Base-by-base conservation (phyloP, 768 basidiomycete species). In the Galerina sulciceps region DNA sequence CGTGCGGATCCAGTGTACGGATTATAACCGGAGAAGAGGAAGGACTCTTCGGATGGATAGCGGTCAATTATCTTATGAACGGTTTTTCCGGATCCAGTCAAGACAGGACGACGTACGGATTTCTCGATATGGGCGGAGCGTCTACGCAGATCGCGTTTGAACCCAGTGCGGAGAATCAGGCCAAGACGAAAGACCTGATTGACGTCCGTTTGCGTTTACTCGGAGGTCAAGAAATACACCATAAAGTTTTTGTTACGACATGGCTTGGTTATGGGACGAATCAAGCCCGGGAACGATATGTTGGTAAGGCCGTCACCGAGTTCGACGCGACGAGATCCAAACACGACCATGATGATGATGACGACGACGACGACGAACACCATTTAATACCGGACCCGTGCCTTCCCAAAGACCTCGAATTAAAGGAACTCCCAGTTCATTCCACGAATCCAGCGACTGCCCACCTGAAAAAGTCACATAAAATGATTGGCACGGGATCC, bases 191-290 rank as follows among this genome's bases (percentile, higher is more conserved):
- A 53, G 83, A 88, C 55, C 79, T 99, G 15, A 84, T 91, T 36
- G 87, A 90, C 62, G 94, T 99, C 44, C 81, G 89, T 36, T 70
- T 99, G 56, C 84, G 93, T 47, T 78, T 96, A 37, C 71, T 99
- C 40, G 84, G 88, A 34, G 97, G 96, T 14, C 83, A 89, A 65
- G 93, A 93, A 67, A 90, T 99, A 48, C 84, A 84, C 57, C 96
- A 97, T 75, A 86, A 88, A 59, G 93, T 99, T 20, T 99, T 99
- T 60, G 96, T 98, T 56, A 97, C 97, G 51, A 98, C 96, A 0
- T 99, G 97, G 97, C 76, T 99, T 22, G 97, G 97, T 10, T 99
- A 96, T 70, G 97, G 97, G 11, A 98, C 97, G 34, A 99, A 99
- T 66, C 89, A 94, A 73, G 96, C 94, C n/a, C 76, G 96, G 67